Percentiles rank a stretch among this genome's conserved stretches.
Evolutionary conservation across 371 early-diverging fungal genomes (phyloP).

Genomic region (Lichtheimia hyalospora): DNA sequence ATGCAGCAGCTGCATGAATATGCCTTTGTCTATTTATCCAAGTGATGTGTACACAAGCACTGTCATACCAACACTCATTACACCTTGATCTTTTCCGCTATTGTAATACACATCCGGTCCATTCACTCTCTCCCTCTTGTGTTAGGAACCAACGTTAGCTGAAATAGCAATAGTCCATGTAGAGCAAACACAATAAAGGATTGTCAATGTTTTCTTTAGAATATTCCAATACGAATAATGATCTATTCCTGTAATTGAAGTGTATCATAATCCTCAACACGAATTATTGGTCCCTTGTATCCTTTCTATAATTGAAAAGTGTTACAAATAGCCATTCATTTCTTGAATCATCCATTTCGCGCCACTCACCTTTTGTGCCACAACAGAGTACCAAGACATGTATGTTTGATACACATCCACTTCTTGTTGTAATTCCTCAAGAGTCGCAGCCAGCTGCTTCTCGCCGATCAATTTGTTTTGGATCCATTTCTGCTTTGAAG

Average conservation of each 20-base stretch:
- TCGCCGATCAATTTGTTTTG: constrained; percentile 32
- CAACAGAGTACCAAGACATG: constrained; percentile 51
- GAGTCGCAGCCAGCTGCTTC: constrained; percentile 30
- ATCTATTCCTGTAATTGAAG: not conserved
- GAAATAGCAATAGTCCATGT: too few relatives aligned
- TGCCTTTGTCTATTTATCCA: too few relatives aligned
- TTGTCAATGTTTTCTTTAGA: too few relatives aligned
- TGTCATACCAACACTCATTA: too few relatives aligned
- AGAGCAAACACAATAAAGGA: too few relatives aligned
- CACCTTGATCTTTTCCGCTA: too few relatives aligned
- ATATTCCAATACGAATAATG: too few relatives aligned
- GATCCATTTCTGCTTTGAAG: constrained; percentile 33
- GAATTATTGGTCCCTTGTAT: constrained; percentile 39
- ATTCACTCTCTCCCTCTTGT: too few relatives aligned
- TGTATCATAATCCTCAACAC: constrained; percentile 31
- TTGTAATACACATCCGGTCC: too few relatives aligned
- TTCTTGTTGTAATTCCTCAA: constrained; percentile 30
- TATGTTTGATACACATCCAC: constrained; percentile 38
- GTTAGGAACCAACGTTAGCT: too few relatives aligned
- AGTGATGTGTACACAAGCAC: too few relatives aligned
- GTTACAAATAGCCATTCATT: not conserved
- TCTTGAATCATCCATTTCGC: not conserved
- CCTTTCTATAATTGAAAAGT: constrained; percentile 22
- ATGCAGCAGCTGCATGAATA: too few relatives aligned
- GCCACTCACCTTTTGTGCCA: constrained; percentile 37